Percentiles rank a stretch among this genome's conserved stretches.
phyloP scores from a whole-genome alignment of 345 rosid genomes.

The Aurinia saxatilis region DNA sequence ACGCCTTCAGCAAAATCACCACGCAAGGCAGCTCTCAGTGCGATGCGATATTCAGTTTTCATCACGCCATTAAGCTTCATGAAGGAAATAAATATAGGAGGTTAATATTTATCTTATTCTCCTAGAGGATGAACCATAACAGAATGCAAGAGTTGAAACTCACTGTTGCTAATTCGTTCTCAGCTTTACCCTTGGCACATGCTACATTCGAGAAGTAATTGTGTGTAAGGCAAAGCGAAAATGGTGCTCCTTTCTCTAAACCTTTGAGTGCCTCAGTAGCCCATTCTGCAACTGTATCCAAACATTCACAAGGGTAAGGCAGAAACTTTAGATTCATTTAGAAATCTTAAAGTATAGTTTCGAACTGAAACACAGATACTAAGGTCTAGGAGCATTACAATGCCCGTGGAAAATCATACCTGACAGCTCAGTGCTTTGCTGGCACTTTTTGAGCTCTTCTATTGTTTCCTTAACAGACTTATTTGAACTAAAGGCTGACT shows the following conservation, averaged over 20 bases:
- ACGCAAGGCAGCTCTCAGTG: no score
- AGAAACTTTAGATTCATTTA: neutral
- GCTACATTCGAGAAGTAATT: conserved; percentile 58
- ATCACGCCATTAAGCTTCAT: no score
- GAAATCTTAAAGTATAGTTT: neutral
- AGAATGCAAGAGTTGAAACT: conserved; percentile 20
- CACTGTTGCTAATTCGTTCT: conserved; percentile 49
- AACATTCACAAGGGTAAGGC: neutral
- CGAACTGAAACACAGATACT: neutral
- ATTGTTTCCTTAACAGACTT: conserved; percentile 54
- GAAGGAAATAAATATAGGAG: neutral
- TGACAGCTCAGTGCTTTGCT: conserved; percentile 45
- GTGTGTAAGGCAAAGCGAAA: conserved; percentile 69
- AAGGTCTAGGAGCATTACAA: neutral
- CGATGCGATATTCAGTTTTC: no score
- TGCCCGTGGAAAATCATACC: conserved; percentile 29
- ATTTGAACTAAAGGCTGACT: conserved; percentile 48
- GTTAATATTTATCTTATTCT: neutral
- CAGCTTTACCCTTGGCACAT: conserved; percentile 43
- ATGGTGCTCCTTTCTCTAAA: conserved; percentile 71
- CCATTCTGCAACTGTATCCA: conserved; percentile 58
- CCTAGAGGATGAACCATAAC: neutral
- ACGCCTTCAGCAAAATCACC: no score
- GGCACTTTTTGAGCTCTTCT: conserved; percentile 54
- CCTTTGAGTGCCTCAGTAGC: conserved; percentile 76